Percentiles rank a stretch among this genome's conserved stretches.
phyloP scores from a whole-genome alignment of 331 rosid species.

The Acacia concinna region DNA sequence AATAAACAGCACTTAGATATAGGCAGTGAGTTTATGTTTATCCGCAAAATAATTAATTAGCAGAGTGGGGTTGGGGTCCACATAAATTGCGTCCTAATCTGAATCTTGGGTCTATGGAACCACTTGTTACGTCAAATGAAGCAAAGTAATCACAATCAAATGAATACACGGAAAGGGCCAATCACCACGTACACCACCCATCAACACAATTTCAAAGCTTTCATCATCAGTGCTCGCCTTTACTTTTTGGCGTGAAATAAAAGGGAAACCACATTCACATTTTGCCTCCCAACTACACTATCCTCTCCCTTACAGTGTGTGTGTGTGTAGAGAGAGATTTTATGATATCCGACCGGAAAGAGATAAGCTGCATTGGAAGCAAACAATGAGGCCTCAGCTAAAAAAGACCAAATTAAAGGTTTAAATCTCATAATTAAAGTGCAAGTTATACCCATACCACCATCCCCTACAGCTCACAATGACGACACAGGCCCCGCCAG shows the following conservation, averaged over 20 bases:
- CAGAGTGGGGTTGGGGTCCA: not conserved
- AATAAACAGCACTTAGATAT: not conserved
- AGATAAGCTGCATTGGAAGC: not conserved
- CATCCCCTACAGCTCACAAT: not conserved
- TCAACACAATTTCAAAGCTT: not conserved
- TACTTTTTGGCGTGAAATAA: not conserved
- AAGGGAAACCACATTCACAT: not conserved
- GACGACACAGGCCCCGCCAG: not conserved
- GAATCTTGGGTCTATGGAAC: not conserved
- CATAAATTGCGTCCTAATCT: not conserved
- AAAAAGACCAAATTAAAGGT: not conserved
- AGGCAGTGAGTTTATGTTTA: not conserved
- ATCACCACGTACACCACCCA: not conserved
- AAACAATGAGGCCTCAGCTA: not conserved
- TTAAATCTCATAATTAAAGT: not conserved
- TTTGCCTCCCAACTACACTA: too few species aligned
- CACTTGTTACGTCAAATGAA: not conserved
- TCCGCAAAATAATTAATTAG: not conserved
- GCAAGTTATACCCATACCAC: not conserved
- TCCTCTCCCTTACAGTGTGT: not conserved
- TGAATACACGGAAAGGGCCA: not conserved
- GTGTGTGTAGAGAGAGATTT: not conserved
- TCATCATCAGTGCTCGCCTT: not conserved
- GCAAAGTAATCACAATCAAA: not conserved
- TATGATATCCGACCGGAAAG: not conserved